A percentile compares a stretch with the other conserved stretches of the same genome.
Conservation (phyloP, 768 basidiomycete species). For the Russula sp. region DNA sequence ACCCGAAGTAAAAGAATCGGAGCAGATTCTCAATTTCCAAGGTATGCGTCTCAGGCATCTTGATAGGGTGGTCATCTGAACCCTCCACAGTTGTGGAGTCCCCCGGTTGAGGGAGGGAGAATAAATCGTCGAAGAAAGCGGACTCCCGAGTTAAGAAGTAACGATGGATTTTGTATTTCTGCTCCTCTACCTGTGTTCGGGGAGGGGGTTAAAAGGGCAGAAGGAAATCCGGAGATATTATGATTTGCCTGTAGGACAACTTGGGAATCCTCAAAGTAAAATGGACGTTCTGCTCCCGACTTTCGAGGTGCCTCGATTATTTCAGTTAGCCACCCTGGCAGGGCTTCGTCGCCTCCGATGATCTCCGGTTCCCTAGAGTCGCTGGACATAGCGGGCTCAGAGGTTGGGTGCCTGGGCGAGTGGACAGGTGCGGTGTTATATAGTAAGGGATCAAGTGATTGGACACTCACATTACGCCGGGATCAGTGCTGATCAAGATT, state of each 20-base stretch:
- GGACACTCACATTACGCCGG: too few species aligned
- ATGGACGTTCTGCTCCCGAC: not conserved
- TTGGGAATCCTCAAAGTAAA: constrained; percentile 6
- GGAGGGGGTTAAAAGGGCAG: not conserved
- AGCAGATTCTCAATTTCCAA: constrained; percentile 21
- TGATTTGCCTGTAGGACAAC: constrained; percentile 4
- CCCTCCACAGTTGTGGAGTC: constrained; percentile 18
- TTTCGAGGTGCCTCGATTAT: fast-evolving
- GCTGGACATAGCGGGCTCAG: too few species aligned
- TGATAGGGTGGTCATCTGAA: constrained; percentile 20
- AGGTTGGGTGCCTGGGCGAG: not conserved
- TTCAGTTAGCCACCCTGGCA: not conserved
- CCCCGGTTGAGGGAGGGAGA: constrained; percentile 19
- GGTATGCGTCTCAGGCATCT: constrained; percentile 10
- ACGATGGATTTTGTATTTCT: constrained; percentile 23
- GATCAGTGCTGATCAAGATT: too few species aligned
- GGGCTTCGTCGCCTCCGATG: too few species aligned
- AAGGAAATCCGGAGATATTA: not conserved
- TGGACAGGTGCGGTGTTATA: not conserved
- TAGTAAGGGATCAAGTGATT: not conserved
- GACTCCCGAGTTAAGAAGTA: constrained; percentile 21
- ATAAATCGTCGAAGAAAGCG: constrained; percentile 17
- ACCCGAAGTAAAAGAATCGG: constrained; percentile 22
- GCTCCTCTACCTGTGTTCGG: constrained; percentile 15
- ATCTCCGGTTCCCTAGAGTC: too few species aligned